Conservation (phyloP, 2,329 filamentous ascomycete species). For the Fusarium sp. region DNA sequence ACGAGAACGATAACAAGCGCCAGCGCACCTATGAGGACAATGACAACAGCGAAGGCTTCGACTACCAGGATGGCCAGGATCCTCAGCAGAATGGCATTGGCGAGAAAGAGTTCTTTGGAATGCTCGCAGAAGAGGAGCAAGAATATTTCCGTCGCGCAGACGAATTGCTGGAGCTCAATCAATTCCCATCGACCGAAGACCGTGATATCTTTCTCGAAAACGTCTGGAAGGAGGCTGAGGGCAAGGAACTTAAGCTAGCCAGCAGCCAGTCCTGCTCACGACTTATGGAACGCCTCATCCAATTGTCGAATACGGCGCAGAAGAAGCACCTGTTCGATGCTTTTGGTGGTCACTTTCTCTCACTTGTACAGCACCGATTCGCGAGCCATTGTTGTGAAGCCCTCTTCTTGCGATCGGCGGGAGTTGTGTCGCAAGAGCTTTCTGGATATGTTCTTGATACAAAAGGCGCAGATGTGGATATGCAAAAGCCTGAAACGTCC, state of each 20-base stretch:
- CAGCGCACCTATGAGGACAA: slow-evolving; percentile 41
- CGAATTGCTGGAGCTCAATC: slow-evolving; percentile 88
- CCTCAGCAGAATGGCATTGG: slow-evolving; percentile 44
- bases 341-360: slow-evolving; percentile 87
- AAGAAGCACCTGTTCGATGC: slow-evolving; percentile 88
- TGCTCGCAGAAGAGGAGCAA: slow-evolving; percentile 92
- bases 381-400: slow-evolving; percentile 98
- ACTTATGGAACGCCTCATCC: slow-evolving; percentile 89
- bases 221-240: slow-evolving; percentile 86
- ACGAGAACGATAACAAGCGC: slow-evolving; percentile 41
- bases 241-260: slow-evolving; percentile 95
- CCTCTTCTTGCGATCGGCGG: slow-evolving; percentile 85
- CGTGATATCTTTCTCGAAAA: slow-evolving; percentile 78
- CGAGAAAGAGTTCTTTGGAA: slow-evolving; percentile 87
- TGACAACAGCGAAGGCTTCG: slow-evolving; percentile 32
- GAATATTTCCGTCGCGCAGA: slow-evolving; percentile 94
- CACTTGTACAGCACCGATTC: slow-evolving; percentile 93
- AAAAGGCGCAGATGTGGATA: slow-evolving; percentile 56
- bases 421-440: slow-evolving; percentile 80
- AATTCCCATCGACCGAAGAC: slow-evolving; percentile 83
- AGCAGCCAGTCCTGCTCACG: slow-evolving; percentile 96
- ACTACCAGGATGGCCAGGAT: slow-evolving; percentile 40
- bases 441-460: slow-evolving; percentile 58
- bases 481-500: slow-evolving; percentile 64
- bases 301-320: slow-evolving; percentile 80